Percentiles rank a stretch among this genome's conserved stretches.
Conservation (phyloP, 1,284 basidiomycete genomes). For the Apiotrichum laibachii region DNA sequence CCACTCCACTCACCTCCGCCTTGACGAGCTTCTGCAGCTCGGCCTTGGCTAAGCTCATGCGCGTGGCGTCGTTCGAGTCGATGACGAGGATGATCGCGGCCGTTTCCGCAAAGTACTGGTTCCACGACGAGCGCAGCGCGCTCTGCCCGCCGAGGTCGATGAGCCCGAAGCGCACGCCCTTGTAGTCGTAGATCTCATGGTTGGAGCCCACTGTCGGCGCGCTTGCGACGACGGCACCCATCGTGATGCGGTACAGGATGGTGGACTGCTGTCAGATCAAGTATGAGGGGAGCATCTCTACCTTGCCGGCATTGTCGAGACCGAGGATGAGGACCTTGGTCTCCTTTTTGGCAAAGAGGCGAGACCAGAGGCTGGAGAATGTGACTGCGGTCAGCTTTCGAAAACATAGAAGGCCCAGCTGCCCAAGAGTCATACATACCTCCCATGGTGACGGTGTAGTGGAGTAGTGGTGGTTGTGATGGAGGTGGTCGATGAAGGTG, state of each 20-base stretch:
- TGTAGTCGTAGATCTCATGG: constrained; percentile 54
- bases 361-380: constrained; percentile 52
- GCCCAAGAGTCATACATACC: constrained; percentile 16
- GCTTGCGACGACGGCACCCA: constrained; percentile 55
- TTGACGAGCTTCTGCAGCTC: constrained; percentile 52
- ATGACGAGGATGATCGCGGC: constrained; percentile 56
- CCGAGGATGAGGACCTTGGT: constrained; percentile 54
- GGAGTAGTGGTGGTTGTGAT: background rate
- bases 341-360: constrained; percentile 54
- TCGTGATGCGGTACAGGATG: constrained; percentile 56
- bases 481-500: background rate
- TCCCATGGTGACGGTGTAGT: constrained; percentile 25
- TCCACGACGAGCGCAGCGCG: constrained; percentile 50
- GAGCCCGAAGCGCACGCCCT: constrained; percentile 54
- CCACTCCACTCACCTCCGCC: constrained; percentile 42
- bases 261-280: constrained; percentile 41
- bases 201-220: constrained; percentile 55
- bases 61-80: constrained; percentile 54
- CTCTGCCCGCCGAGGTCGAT: constrained; percentile 56
- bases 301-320: constrained; percentile 56
- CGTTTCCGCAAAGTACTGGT: constrained; percentile 52
- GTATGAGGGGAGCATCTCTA: constrained; percentile 10
- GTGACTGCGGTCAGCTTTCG: constrained; percentile 36
- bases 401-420: too few relatives aligned
- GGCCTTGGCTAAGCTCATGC: constrained; percentile 52